Evolutionary conservation across 116 monocot species (phyloP).

Genomic region (Dioscorea cayenensis): DNA sequence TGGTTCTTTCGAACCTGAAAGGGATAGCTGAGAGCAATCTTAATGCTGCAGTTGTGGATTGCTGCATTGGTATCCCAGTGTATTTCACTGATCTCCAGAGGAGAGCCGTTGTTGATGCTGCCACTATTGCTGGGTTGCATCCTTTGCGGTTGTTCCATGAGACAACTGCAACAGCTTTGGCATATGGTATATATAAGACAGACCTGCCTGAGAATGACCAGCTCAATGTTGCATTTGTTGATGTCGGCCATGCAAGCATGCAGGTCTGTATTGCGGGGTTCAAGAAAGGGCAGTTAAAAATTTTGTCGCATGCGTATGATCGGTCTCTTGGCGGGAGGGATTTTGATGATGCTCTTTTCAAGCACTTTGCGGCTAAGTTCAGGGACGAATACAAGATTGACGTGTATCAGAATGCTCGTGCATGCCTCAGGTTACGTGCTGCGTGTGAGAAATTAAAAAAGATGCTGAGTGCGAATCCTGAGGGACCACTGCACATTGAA

Average conservation of each 20-base stretch:
- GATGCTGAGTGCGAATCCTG: constrained; percentile 77
- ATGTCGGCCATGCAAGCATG: constrained; percentile 82
- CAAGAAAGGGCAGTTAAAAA: constrained; percentile 74
- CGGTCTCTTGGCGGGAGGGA: constrained; percentile 73
- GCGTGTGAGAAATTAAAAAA: constrained; percentile 92
- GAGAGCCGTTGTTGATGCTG: constrained; percentile 67
- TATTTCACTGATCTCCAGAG: constrained; percentile 87
- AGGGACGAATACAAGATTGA: constrained; percentile 76
- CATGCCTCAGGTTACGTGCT: constrained; percentile 48
- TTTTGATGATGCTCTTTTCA: constrained; percentile 79
- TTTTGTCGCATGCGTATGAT: constrained; percentile 60
- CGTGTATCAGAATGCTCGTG: constrained; percentile 57
- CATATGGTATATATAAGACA: constrained; percentile 88
- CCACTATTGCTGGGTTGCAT: constrained; percentile 57
- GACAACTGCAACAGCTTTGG: constrained; percentile 76
- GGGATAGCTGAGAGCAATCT: constrained; percentile 79
- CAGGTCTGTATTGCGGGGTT: constrained; percentile 81
- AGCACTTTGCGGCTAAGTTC: constrained; percentile 67
- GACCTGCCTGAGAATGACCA: constrained; percentile 70
- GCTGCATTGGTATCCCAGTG: constrained; percentile 83
- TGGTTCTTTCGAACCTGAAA: constrained; percentile 70
- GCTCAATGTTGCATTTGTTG: constrained; percentile 74
- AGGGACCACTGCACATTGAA: constrained; percentile 70
- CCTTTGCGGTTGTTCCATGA: constrained; percentile 75
- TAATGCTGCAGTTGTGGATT: constrained; percentile 54